These are phyloP conservation scores for Clathrospora elynae DNA, from an alignment of 2,329 filamentous ascomycete species.

Conservation along the genomic window DNA sequence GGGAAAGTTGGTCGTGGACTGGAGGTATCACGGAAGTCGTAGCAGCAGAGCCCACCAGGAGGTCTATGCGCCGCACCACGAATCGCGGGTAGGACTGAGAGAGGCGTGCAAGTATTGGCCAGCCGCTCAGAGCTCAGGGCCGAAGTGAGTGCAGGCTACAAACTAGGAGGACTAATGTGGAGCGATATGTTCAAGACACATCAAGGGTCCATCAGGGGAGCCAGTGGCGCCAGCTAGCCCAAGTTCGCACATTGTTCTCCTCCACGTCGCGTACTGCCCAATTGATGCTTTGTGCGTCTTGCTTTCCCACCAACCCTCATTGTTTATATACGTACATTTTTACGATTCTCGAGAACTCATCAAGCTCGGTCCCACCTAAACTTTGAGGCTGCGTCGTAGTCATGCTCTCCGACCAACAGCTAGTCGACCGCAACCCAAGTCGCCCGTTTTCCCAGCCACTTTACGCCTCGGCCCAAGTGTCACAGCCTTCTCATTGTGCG, in stretches of 20 bases:
- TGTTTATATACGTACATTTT: no score
- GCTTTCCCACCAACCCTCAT: conserved; percentile 12
- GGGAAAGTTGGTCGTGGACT: conserved; percentile 14
- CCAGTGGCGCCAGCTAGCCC: conserved; percentile 15
- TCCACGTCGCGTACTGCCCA: conserved; percentile 15
- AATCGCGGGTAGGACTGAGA: conserved; percentile 14
- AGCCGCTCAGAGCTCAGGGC: conserved; percentile 13
- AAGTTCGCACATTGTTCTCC: conserved; percentile 12
- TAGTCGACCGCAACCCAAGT: conserved; percentile 4
- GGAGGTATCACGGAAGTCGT: conserved; percentile 7
- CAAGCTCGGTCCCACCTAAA: background rate
- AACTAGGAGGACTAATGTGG: conserved; percentile 15
- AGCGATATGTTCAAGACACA: conserved; percentile 16
- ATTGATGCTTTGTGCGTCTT: conserved; percentile 11
- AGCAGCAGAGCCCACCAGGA: conserved; percentile 11
- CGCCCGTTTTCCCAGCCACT: conserved; percentile 11
- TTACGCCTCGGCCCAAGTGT: conserved; percentile 21
- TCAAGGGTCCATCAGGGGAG: conserved; percentile 20
- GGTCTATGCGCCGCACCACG: conserved; percentile 15
- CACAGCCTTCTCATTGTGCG: conserved; percentile 26
- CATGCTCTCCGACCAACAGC: conserved; percentile 1
- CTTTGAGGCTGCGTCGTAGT: conserved; percentile 6
- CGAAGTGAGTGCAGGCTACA: conserved; percentile 9
- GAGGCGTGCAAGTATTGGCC: conserved; percentile 12
- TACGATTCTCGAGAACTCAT: no score